A percentile compares a stretch with the other conserved stretches of the same genome.
These are phyloP conservation scores for Globisporangium splendens DNA, from an alignment of 352 stramenopile species.

Conservation along the genomic window DNA sequence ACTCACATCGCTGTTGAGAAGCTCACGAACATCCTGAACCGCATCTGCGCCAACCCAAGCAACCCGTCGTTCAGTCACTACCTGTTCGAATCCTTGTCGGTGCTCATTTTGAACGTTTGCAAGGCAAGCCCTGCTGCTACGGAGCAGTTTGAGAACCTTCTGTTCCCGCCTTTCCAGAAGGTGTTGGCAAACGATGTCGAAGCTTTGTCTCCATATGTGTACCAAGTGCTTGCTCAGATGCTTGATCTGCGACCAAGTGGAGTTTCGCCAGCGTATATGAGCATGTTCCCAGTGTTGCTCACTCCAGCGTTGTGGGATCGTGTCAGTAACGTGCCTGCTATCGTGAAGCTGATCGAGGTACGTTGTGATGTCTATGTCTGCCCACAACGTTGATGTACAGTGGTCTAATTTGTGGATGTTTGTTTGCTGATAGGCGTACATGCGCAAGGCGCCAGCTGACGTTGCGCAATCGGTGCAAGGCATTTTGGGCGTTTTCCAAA, in stretches of 20 bases:
- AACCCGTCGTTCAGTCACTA: conserved; percentile 99
- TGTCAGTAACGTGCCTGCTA: conserved; percentile 95
- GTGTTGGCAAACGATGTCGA: conserved; percentile 97
- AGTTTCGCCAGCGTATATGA: conserved; percentile 92
- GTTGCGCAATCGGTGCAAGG: conserved; percentile 79
- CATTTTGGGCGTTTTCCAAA: conserved; percentile 98
- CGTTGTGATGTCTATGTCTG: background rate
- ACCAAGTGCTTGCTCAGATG: conserved; percentile 98
- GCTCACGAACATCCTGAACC: conserved; percentile 90
- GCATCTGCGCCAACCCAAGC: conserved; percentile 96
- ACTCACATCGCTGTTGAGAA: conserved; percentile 94
- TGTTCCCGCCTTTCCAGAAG: conserved; percentile 97
- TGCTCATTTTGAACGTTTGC: conserved; percentile 93
- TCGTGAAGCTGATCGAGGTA: conserved; percentile 94
- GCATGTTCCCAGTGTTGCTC: conserved; percentile 93
- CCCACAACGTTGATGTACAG: background rate
- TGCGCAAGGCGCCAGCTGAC: conserved; percentile 90
- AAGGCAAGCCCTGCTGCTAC: conserved; percentile 72
- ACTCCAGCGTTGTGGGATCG: conserved; percentile 94
- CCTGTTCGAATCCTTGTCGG: conserved; percentile 98
- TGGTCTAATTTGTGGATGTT: background rate
- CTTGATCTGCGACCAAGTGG: conserved; percentile 91
- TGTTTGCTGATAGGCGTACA: conserved; percentile 80
- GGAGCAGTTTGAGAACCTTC: conserved; percentile 91
- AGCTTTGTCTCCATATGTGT: conserved; percentile 95